phyloP scores from a whole-genome alignment of 2,329 filamentous ascomycete species.

The Alternaria rosae region DNA sequence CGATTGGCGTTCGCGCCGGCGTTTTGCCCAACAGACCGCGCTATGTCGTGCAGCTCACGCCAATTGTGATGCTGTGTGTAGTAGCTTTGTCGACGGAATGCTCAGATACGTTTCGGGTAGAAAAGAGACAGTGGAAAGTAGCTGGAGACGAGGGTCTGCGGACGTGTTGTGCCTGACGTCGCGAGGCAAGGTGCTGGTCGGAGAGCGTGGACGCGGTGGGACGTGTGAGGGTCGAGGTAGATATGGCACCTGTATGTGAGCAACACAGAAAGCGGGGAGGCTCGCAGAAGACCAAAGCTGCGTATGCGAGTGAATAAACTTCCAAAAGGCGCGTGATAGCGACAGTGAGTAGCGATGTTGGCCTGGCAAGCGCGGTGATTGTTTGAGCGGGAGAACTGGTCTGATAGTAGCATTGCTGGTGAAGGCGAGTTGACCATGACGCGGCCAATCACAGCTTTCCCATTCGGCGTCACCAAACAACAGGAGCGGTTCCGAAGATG shows the following conservation, averaged over 20 bases:
- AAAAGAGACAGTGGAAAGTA: background rate
- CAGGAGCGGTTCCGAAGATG: background rate
- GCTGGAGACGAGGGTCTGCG: background rate
- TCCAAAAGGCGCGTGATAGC: conserved; percentile 19
- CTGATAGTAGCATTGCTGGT: conserved; percentile 22
- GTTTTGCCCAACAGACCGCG: conserved; percentile 2
- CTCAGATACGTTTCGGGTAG: background rate
- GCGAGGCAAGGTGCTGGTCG: conserved; percentile 2
- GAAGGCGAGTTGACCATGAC: conserved; percentile 11
- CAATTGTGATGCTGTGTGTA: background rate
- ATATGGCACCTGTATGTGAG: conserved; percentile 3
- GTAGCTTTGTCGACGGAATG: background rate
- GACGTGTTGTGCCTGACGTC: conserved; percentile 1
- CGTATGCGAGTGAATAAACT: conserved; percentile 27
- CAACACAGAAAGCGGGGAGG: conserved; percentile 4
- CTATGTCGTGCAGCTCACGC: conserved; percentile 6
- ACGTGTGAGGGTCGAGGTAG: conserved; percentile 3
- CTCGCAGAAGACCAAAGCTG: background rate
- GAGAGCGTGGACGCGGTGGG: conserved; percentile 11
- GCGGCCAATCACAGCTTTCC: conserved; percentile 12
- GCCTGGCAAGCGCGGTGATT: conserved; percentile 26
- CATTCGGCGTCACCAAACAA: background rate
- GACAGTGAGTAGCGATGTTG: conserved; percentile 18
- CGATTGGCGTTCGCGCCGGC: conserved; percentile 4
- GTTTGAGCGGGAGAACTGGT: conserved; percentile 16